phyloP scores from a whole-genome alignment of 345 rosid species.

The Rhodomyrtus tomentosa region DNA sequence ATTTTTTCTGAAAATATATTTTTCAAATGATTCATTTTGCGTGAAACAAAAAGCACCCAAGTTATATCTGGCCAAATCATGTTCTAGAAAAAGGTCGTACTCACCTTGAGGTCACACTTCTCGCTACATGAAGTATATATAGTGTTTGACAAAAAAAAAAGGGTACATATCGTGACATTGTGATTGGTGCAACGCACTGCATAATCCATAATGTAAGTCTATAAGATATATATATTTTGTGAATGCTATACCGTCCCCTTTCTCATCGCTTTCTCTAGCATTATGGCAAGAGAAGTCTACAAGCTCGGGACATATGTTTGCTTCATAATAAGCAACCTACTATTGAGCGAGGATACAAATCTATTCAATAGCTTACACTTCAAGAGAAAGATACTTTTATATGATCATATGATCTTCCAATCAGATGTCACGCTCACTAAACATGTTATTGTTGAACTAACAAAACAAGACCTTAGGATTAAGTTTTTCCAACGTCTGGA shows the following conservation, averaged over 20 bases:
- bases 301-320: background rate
- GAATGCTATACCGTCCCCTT: background rate
- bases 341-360: background rate
- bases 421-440: background rate
- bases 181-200: background rate
- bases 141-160: too few species aligned
- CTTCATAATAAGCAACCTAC: background rate
- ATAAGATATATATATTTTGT: background rate
- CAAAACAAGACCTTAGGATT: background rate
- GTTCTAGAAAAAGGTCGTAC: background rate
- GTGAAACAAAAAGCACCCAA: background rate
- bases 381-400: background rate
- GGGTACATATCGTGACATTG: background rate
- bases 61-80: background rate
- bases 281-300: background rate
- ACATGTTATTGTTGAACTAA: background rate
- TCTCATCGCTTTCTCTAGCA: background rate
- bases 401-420: background rate
- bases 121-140: background rate
- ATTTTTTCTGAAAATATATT: too few species aligned
- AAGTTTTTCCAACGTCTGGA: background rate
- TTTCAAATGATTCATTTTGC: too few species aligned
- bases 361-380: background rate
- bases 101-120: background rate
- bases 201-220: background rate